Evolutionary conservation across 768 basidiomycete genomes (phyloP), one percentile per base, ranked within the genome.

Genomic region (Phaeolepiota aurea): DNA sequence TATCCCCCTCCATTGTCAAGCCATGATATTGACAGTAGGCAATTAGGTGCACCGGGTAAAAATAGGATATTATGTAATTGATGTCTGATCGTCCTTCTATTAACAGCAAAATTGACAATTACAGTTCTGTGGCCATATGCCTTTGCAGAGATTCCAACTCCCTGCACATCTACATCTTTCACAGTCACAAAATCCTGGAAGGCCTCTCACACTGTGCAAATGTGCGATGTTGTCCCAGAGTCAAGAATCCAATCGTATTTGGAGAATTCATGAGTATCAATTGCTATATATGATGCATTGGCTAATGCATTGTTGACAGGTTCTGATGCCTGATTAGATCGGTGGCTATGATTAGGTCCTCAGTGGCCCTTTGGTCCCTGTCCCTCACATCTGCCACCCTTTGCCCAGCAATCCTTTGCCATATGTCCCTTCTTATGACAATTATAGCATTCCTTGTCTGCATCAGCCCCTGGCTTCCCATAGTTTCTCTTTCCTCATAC

Each of bases 331-430:
- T 48, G 46, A 21, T 47, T 49, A 4, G 49, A 30, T 32, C 42
- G 41, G 20, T 51, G 32, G 15, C 32, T 38, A n/a, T 43, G 34
- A 35, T 56, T 49, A 5, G 40, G 21, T 10, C 44, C 51, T 38
- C 32, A 44, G 37, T 41, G 12, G 0, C 46, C 47, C 38, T 51
- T 53, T 2, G 53, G 60, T 37, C 54, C 52, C 43, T 62, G 54
- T 20, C 61, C 64, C 43, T 64, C 61, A 23, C 49, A 52, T 37
- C 60, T 62, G 42, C 61, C 61, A 3, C 61, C 61, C 37, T 54
- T 54, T 11, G 44, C 39, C 56, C 54, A 56, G 40, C 57, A 59
- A 28, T 58, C 55, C n/a, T 28, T 32, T 22, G 25, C 40, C 2
- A 48, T 44, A 41, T 64, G 62, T 3, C 59, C 61, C 15, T 47